phyloP scores from a whole-genome alignment of 495 filamentous ascomycete species.

The Aspergillus indologenus region DNA sequence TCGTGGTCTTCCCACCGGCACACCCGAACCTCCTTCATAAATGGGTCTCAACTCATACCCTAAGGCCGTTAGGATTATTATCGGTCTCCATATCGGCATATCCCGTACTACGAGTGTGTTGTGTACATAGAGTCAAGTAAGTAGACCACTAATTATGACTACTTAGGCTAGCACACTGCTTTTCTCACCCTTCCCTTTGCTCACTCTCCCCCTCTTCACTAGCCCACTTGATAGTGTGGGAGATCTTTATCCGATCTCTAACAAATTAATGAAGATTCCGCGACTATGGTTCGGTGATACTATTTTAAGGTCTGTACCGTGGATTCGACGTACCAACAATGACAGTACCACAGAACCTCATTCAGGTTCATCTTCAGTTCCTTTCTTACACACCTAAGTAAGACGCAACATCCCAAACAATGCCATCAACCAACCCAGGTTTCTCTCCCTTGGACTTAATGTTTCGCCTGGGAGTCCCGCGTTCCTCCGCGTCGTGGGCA shows the following conservation, averaged over 20 bases:
- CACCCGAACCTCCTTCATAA: not conserved
- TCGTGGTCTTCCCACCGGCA: not conserved
- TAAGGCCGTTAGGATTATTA: not conserved
- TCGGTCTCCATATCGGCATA: not conserved
- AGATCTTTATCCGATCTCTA: conserved; percentile 11
- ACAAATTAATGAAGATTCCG: conserved; percentile 8
- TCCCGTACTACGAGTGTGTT: no score
- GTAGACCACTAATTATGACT: no score
- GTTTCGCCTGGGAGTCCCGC: conserved; percentile 2
- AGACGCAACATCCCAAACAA: not conserved
- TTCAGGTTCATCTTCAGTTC: conserved; percentile 1
- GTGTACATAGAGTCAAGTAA: no score
- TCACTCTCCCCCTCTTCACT: not conserved
- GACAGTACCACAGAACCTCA: conserved; percentile 1
- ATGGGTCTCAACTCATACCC: not conserved
- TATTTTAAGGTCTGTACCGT: conserved; percentile 22
- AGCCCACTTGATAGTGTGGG: not conserved
- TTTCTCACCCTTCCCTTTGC: not conserved
- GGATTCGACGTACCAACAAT: conserved; percentile 6
- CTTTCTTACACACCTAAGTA: not conserved
- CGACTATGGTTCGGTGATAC: conserved; percentile 4
- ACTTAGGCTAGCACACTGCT: not conserved
- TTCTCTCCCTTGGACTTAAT: not conserved
- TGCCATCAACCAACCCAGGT: not conserved
- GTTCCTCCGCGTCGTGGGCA: conserved; percentile 4